Base-by-base conservation (phyloP, 805 yeast species). In the Ogataea pini region DNA sequence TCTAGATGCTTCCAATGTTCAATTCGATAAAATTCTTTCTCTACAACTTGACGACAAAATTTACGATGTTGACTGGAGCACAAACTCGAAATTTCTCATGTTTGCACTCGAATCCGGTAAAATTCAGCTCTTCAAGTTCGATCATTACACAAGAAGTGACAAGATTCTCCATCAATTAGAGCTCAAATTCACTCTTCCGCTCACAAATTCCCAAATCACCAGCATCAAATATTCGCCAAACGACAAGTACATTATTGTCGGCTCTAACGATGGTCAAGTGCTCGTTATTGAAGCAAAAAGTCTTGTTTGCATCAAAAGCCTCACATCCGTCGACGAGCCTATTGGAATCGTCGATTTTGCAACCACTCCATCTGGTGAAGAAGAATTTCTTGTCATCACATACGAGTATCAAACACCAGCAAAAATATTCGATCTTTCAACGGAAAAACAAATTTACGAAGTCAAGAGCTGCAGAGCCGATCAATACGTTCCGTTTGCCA, bases 231-330 rank as follows among this genome's bases (percentile, higher is more conserved):
- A 70, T 20, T 71, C 73, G 42, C 72, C 76, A 2, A 46, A 71
- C 36, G 79, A 77, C 2, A 52, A 59, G 17, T 70, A 58, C 49
- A 49, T 77, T 29, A 69, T 69, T 13, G 68, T 69, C 7, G 81
- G 80, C 4, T 61, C 76, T 14, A 70, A 68, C 44, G 81, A 77
- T 51, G 79, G 82, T 29, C 70, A 72, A 22, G 69, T 77, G 4
- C 70, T 75, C 14, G 39, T 73, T 8, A 70, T 78, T 68, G 66
- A 67, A 49, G 63, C 73, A 2, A 22, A 47, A 3, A 57, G 64
- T 17, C 61, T 78, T 59, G 56, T 70, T 14, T 65, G 69, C 47
- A 37, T 53, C 14, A 59, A 59, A 28, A 67, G 70, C 1, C 50
- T 75, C 13, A 57, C 58, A 27, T 7, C 19, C 17, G 61, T 72